A percentile compares a stretch with the other conserved stretches of the same genome.
These are phyloP conservation scores for Tilletiaria anomala DNA, from an alignment of 1,284 basidiomycete species.

Conservation along the genomic window DNA sequence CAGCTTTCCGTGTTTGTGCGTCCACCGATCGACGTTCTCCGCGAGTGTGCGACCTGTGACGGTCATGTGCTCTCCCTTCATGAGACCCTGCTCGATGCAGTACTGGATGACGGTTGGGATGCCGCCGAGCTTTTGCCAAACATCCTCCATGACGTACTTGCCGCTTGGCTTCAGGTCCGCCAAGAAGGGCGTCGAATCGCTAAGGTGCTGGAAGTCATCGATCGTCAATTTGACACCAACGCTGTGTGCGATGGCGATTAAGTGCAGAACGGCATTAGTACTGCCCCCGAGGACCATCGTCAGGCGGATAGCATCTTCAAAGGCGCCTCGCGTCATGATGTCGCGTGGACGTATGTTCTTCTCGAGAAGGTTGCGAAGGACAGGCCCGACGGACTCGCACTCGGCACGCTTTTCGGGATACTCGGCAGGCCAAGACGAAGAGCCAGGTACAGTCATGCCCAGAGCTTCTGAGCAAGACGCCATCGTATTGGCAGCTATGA, in stretches of 20 bases:
- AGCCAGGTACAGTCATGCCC: conserved; percentile 37
- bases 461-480: conserved; percentile 36
- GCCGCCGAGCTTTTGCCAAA: conserved; percentile 30
- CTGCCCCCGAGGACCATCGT: conserved; percentile 38
- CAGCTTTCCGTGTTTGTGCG: conserved; percentile 42
- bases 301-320: conserved; percentile 34
- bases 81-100: conserved; percentile 41
- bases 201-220: conserved; percentile 37
- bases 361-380: conserved; percentile 34
- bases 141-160: conserved; percentile 40
- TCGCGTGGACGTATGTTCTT: conserved; percentile 35
- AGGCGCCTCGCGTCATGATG: conserved; percentile 33
- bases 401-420: conserved; percentile 35
- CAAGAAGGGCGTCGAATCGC: conserved; percentile 34
- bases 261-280: conserved; percentile 36
- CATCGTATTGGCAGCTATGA: conserved; percentile 37
- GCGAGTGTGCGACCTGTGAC: conserved; percentile 34
- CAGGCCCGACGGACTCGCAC: conserved; percentile 24
- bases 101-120: conserved; percentile 44
- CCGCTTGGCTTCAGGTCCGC: conserved; percentile 38
- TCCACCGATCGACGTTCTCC: conserved; percentile 49
- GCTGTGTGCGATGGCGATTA: conserved; percentile 36
- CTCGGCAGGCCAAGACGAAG: conserved; percentile 33
- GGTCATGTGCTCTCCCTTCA: conserved; percentile 38
- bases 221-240: conserved; percentile 29